phyloP scores from a whole-genome alignment of 2,329 filamentous ascomycete genomes.

The Fusarium sp. region DNA sequence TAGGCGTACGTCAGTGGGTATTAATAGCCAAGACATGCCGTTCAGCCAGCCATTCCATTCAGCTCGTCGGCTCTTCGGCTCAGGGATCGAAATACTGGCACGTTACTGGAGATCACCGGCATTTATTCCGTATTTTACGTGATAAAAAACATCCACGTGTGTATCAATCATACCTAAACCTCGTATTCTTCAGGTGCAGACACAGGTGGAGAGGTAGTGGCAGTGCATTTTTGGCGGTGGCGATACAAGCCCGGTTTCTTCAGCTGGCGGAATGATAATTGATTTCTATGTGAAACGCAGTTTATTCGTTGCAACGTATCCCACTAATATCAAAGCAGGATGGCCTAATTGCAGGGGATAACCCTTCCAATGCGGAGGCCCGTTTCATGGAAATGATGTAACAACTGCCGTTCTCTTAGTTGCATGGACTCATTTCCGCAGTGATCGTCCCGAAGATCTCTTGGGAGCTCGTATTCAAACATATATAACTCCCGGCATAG shows the following conservation, averaged over 20 bases:
- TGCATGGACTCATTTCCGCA: constrained; percentile 18
- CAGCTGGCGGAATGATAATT: constrained; percentile 10
- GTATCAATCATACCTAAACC: background rate
- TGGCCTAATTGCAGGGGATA: too few relatives aligned
- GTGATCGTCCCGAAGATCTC: constrained; percentile 36
- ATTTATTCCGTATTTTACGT: constrained; percentile 1
- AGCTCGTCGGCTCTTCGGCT: background rate
- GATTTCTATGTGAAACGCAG: constrained; percentile 16
- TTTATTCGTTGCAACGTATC: background rate
- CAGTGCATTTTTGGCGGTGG: background rate
- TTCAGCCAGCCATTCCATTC: too few relatives aligned
- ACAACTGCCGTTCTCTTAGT: constrained; percentile 11
- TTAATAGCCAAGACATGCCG: background rate
- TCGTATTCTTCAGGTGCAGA: background rate
- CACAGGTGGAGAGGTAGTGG: constrained; percentile 1
- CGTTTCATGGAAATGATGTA: constrained; percentile 37
- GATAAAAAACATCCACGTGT: background rate
- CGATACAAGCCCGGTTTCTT: background rate
- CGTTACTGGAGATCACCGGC: constrained; percentile 12
- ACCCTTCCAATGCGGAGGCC: background rate
- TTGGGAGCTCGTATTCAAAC: constrained; percentile 19
- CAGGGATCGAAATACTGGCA: background rate
- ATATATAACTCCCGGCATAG: constrained; percentile 16
- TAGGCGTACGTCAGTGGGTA: constrained; percentile 23
- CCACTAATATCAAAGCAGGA: too few relatives aligned